Base-by-base conservation (phyloP, 2,329 filamentous ascomycete species). In the Monilinia fructicola region DNA sequence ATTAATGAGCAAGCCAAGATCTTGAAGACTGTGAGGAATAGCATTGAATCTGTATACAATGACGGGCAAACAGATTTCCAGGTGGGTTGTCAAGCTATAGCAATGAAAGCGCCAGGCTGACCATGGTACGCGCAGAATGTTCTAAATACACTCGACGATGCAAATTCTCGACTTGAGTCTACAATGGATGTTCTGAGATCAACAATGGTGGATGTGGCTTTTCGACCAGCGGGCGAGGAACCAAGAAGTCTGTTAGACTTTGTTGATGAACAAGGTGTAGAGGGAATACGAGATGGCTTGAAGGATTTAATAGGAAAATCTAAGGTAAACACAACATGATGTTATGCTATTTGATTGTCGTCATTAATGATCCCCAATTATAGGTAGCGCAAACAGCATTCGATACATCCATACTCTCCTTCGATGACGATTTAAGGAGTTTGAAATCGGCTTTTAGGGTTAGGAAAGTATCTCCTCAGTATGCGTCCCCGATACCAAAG, bases 201-300 rank as follows among this genome's bases (percentile, higher is more conserved):
- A 9, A 91, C 88, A 1, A 80, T 82, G 4, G 89, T 93, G 2
- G 86, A 91, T 67, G 78, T 82, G 40, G 81, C 83, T 3, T 86
- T 92, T 59, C 82, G 88, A 63, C 87, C 88, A 0, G 77, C 75
- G 0, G 83, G 81, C 2, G 85, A 87, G 71, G 81, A 81, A 64
- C 81, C 83, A 64, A 87, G 87, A 76, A 89, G 82, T 55, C 78
- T 94, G 68, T 82, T 90, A 69, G 90, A 93, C 74, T 93, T 93
- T 78, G 87, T 93, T 56, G 90, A 93, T 73, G 90, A 90, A 75
- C 81, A 84, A 14, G 86, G 85, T 70, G 90, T 93, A 7, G 83
- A 89, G 67, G 81, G 80, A 16, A 84, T 93, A 77, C 82, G 87
- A 52, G 82, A 88, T 67, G 84, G 85, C 6, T 81, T 93, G 72